Evolutionary conservation across 352 stramenopile species (phyloP), one percentile per base, ranked within the genome.

Genomic region (Phytophthora brassicae): DNA sequence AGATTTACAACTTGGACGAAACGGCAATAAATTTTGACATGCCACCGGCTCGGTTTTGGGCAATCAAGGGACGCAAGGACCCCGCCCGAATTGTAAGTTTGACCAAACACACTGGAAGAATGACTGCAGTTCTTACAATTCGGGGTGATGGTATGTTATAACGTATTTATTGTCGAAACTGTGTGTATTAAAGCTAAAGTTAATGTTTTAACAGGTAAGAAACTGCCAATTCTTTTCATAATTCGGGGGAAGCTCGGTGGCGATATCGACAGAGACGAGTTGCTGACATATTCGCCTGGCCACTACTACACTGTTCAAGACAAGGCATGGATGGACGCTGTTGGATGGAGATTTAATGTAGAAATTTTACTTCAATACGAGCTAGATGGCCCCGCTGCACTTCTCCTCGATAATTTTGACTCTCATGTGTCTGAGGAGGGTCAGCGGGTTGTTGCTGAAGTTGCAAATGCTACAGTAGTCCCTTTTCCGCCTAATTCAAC

Each of bases 341-440:
- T 26, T 17, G 19, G 41, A 19, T 47, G 41, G 41, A n/a, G 11
- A n/a, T 47, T 29, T 47, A 31, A 29, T 29, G 22, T 47, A 47
- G 41, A 12, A 29, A 47, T 31, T 17, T 4, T 47, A 14, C 16
- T 63, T 7, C 29, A 63, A 31, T 49, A 49, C 26, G 31, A 56
- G 16, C 33, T 63, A 19, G 24, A 47, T 29, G 6, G 33, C 19
- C 55, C 55, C n/a, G 45, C 61, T 42, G 23, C 59, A 16, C 44
- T 64, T 41, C 47, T 59, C 31, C 36, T 68, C 24, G 48, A 65
- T 29, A 65, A 65, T 47, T 60, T 70, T 26, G 61, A 60, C 24
- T 36, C 19, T 13, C 47, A 69, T 56, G 61, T 64, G 4, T 64
- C 44, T 8, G 51, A 64, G 23, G 52, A 60, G 26, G 45, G 46